Percentiles rank a stretch among this genome's conserved stretches.
Conservation (phyloP, 139 green algal species). For the Picochlorum sp. region DNA sequence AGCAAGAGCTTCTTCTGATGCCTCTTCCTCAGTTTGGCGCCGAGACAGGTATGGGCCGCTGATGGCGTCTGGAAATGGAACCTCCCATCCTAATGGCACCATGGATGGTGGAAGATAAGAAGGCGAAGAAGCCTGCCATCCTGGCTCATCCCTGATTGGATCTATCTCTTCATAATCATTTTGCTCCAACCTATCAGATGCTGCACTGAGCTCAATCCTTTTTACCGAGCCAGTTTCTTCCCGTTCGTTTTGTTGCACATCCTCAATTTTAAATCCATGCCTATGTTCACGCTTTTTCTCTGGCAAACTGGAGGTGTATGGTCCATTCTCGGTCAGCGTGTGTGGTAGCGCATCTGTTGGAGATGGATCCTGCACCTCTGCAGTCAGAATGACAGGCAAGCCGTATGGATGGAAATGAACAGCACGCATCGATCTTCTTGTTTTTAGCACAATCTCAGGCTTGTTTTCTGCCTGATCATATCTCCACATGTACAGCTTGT, state of each 20-base stretch:
- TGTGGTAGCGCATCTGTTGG: slow-evolving; percentile 10
- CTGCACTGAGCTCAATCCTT: no score
- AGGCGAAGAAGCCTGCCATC: not conserved
- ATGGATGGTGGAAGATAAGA: slow-evolving; percentile 30
- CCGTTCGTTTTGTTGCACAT: no score
- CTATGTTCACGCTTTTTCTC: no score
- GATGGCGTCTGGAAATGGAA: slow-evolving; percentile 25
- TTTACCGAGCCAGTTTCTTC: no score
- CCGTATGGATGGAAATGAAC: slow-evolving; percentile 83
- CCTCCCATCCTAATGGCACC: slow-evolving; percentile 48
- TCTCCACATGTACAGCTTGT: slow-evolving; percentile 59
- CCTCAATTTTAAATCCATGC: no score
- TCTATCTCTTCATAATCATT: not conserved
- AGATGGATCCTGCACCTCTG: slow-evolving; percentile 59
- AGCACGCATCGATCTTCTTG: slow-evolving; percentile 67
- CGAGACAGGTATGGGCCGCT: not conserved
- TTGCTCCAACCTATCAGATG: not conserved
- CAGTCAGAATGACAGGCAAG: slow-evolving; percentile 63
- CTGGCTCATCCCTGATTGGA: not conserved
- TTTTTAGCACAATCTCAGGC: slow-evolving; percentile 45
- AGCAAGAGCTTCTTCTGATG: slow-evolving; percentile 6
- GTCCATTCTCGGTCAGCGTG: slow-evolving; percentile 10
- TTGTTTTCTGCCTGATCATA: slow-evolving; percentile 22
- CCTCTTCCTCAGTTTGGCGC: not conserved
- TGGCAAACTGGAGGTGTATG: no score